A percentile compares a stretch with the other conserved stretches of the same genome.
These are phyloP conservation scores for Ganoderma sinense DNA, from an alignment of 1,284 basidiomycete genomes.

Conservation along the genomic window DNA sequence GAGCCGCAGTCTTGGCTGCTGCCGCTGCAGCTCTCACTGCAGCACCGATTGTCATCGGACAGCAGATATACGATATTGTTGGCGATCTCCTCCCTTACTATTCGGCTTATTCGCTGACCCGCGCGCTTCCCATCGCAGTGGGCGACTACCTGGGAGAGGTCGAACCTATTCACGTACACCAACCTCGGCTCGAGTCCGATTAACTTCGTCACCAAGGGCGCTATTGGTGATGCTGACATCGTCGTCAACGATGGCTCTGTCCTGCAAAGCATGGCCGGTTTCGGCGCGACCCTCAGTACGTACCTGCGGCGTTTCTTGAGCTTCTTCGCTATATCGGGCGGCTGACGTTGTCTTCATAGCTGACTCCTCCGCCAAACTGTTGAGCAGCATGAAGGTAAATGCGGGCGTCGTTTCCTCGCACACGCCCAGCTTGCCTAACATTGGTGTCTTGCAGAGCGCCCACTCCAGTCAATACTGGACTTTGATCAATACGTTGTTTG, in stretches of 20 bases:
- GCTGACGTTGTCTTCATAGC: slow-evolving; percentile 39
- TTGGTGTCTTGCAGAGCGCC: slow-evolving; percentile 42
- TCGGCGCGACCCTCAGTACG: slow-evolving; percentile 56
- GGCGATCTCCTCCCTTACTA: slow-evolving; percentile 16
- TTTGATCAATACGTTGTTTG: slow-evolving; percentile 53
- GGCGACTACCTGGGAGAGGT: slow-evolving; percentile 47
- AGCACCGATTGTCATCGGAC: slow-evolving; percentile 28
- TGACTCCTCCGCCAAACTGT: slow-evolving; percentile 56
- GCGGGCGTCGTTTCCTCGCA: background rate
- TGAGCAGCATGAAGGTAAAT: slow-evolving; percentile 54
- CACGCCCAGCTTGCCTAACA: background rate
- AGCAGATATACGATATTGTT: slow-evolving; percentile 48
- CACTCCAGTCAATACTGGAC: slow-evolving; percentile 53
- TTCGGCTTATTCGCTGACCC: slow-evolving; percentile 5
- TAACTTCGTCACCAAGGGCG: slow-evolving; percentile 48
- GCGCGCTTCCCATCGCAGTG: slow-evolving; percentile 36
- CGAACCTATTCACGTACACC: slow-evolving; percentile 43
- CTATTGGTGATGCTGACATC: slow-evolving; percentile 53
- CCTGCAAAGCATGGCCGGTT: slow-evolving; percentile 56
- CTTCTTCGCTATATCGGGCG: background rate
- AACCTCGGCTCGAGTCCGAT: slow-evolving; percentile 42
- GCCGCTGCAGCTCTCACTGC: slow-evolving; percentile 10
- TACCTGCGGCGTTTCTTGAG: slow-evolving; percentile 10
- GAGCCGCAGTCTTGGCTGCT: slow-evolving; percentile 14
- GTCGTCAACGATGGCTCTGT: slow-evolving; percentile 48